Conservation (phyloP, 768 basidiomycete species). For the Panaeolus cyanescens region DNA sequence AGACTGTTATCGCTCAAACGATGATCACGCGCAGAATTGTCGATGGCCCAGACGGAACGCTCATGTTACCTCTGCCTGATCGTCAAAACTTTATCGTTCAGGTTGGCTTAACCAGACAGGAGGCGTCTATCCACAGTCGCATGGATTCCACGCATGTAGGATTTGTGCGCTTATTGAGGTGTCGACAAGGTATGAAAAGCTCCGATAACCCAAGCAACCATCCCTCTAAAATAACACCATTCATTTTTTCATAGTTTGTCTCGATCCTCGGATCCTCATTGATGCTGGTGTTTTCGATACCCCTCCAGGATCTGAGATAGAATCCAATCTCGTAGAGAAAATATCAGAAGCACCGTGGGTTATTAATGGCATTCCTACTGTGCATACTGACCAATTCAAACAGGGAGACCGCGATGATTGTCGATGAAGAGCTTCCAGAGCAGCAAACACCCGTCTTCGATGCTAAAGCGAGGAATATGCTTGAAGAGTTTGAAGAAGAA, state of each 20-base stretch:
- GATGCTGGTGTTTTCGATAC: background rate
- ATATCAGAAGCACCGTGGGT: background rate
- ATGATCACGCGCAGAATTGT: slow-evolving; percentile 9
- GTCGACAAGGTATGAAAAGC: slow-evolving; percentile 9
- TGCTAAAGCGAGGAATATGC: background rate
- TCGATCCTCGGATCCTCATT: slow-evolving; percentile 7
- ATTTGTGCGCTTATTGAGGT: slow-evolving; percentile 9
- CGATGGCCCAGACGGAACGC: slow-evolving; percentile 3
- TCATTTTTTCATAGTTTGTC: slow-evolving; percentile 7
- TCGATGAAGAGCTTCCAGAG: background rate
- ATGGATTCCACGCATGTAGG: background rate
- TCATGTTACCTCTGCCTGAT: slow-evolving; percentile 4
- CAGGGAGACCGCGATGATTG: background rate
- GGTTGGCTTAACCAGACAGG: slow-evolving; percentile 3
- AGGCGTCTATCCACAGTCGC: slow-evolving; percentile 2
- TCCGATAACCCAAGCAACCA: background rate
- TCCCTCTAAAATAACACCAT: no score
- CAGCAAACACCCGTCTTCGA: background rate
- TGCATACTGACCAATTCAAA: background rate
- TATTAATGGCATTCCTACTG: background rate
- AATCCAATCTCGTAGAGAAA: background rate
- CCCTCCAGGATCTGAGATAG: background rate
- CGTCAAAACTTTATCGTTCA: slow-evolving; percentile 5
- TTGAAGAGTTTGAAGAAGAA: background rate
- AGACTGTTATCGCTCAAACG: slow-evolving; percentile 7